A percentile compares a stretch with the other conserved stretches of the same genome.
phyloP scores from a whole-genome alignment of 371 early-diverging fungal genomes.

The Massospora cicadina region DNA sequence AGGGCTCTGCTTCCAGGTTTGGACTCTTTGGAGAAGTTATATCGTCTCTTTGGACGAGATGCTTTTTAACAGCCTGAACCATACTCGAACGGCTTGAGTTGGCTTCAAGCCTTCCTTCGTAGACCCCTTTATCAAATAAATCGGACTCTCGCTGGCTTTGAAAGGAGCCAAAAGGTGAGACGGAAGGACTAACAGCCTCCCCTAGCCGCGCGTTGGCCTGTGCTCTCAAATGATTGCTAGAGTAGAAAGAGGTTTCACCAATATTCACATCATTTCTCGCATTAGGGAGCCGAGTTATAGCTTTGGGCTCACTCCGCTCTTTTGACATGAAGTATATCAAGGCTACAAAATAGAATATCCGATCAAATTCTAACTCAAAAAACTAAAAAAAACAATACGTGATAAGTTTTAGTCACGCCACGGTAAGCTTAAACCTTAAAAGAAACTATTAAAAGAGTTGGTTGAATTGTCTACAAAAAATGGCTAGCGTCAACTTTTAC shows the following conservation, averaged over 20 bases:
- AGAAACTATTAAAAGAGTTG: too few species aligned
- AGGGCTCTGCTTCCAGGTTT: neutral
- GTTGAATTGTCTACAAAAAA: too few species aligned
- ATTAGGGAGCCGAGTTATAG: neutral
- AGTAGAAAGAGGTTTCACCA: neutral
- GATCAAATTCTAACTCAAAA: too few species aligned
- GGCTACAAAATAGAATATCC: too few species aligned
- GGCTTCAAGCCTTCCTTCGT: neutral
- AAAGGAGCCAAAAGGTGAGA: neutral
- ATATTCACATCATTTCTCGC: neutral
- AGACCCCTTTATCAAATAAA: neutral
- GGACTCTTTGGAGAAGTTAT: neutral
- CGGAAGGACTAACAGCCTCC: neutral
- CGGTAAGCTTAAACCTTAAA: too few species aligned
- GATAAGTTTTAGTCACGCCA: too few species aligned
- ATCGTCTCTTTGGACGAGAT: neutral
- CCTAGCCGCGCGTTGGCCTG: neutral
- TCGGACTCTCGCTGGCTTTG: neutral
- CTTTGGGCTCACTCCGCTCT: neutral
- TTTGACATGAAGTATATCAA: neutral
- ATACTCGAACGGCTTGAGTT: neutral
- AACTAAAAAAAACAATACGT: too few species aligned
- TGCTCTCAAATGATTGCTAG: neutral
- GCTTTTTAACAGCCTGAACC: constrained; percentile 2
- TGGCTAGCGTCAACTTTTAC: too few species aligned